Base-by-base conservation (phyloP, 2,329 filamentous ascomycete genomes). In the Calonectria pauciramosa region DNA sequence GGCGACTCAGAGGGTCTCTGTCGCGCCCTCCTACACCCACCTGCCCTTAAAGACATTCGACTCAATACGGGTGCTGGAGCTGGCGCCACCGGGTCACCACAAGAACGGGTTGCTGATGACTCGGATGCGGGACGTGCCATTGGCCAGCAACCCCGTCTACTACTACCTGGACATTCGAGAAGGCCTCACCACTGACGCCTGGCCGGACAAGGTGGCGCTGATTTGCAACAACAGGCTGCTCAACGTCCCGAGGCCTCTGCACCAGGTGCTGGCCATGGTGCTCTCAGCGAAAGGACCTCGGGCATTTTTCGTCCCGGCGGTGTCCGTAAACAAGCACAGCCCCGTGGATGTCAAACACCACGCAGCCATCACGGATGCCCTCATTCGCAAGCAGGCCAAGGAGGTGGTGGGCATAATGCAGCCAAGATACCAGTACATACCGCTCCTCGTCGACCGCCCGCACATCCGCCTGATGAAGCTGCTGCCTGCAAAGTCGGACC, bases 161-260 rank as follows among this genome's bases (percentile, higher is more conserved):
- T 68, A 71, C 34, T 74, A 71, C 52, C 60, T 74, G 4, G 72
- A 68, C 52, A 52, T 74, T 30, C 52, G 54, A 32, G 52, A 74
- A 38, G 52, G 32, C 2, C 65, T 74, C 16, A 68, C 68, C n/a
- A 52, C n/a, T 14, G 47, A 65, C 7, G 60, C 68, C 2, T 74
- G 72, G 68, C 72, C 72, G 18, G 72, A 71, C 32, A 74, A 71
- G 52, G 69, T 47, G 16, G 68, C 68, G 9, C 8, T 74, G 18
- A 71, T 71, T 23, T 74, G 72, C 72, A 74, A 74, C 36, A 74
- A 69, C 34, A 64, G 68, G 38, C 47, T 74, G 13, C 34, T 71
- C n/a, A 68, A 70, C 16, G 68, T 71, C 26, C 51, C 72, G 13
- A 74, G 66, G 8, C 68, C 67, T 6, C 47, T 65, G 1, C 56